These are phyloP conservation scores for Ophiostoma pallidulum DNA, from an alignment of 2,329 filamentous ascomycete species.

Conservation along the genomic window DNA sequence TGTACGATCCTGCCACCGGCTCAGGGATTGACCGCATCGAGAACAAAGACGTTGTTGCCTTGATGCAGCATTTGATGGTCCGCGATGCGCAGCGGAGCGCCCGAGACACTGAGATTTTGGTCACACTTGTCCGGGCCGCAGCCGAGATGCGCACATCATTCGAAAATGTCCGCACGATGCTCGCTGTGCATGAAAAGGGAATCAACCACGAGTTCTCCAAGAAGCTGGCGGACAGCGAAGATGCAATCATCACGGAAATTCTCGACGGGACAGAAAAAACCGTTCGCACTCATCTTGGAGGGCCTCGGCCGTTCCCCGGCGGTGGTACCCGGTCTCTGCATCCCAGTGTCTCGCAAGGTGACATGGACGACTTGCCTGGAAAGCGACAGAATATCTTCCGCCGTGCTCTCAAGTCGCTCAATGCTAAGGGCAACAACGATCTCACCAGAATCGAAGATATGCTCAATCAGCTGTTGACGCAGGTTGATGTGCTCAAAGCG, in stretches of 20 bases:
- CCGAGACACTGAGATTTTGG: constrained; percentile 89
- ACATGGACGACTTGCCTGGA: constrained; percentile 49
- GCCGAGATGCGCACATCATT: constrained; percentile 97
- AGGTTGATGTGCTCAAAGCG: constrained; percentile 75
- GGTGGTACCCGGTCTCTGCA: constrained; percentile 49
- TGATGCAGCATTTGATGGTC: constrained; percentile 98
- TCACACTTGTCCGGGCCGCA: constrained; percentile 85
- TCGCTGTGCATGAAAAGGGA: constrained; percentile 79
- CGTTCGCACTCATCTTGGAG: constrained; percentile 70
- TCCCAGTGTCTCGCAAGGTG: constrained; percentile 43
- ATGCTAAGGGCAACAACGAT: constrained; percentile 79
- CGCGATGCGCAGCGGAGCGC: constrained; percentile 94
- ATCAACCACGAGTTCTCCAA: constrained; percentile 78
- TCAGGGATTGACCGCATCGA: constrained; percentile 84
- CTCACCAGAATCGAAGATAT: constrained; percentile 82
- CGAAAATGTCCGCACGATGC: constrained; percentile 86
- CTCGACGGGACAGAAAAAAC: constrained; percentile 82
- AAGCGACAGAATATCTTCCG: constrained; percentile 95
- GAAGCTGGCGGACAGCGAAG: constrained; percentile 68
- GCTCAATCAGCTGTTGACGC: constrained; percentile 82
- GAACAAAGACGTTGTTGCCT: constrained; percentile 88
- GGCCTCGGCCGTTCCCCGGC: constrained; percentile 73
- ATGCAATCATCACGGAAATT: constrained; percentile 77
- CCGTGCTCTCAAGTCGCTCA: constrained; percentile 83
- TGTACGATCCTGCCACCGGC: constrained; percentile 85